These are phyloP conservation scores for Larix sibirica DNA, from an alignment of 83 land plant genomes.

Conservation along the genomic window DNA sequence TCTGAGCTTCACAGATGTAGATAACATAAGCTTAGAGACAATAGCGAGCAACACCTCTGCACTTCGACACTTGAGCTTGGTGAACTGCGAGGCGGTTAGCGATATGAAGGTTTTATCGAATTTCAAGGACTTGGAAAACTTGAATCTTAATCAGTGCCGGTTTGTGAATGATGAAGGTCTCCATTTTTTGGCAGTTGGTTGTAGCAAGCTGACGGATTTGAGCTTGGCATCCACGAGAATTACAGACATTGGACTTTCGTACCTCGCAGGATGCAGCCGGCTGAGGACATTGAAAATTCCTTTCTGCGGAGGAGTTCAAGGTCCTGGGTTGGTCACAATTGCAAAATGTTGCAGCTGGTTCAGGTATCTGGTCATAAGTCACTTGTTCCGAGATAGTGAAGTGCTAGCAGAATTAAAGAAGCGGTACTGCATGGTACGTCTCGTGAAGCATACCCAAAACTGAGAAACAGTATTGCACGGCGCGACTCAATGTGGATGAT, in stretches of 20 bases:
- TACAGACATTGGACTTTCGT: constrained; percentile 35
- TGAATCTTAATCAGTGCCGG: constrained; percentile 37
- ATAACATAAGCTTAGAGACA: constrained; percentile 30
- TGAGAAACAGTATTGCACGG: no score
- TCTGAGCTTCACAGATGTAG: constrained; percentile 46
- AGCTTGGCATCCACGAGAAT: constrained; percentile 43
- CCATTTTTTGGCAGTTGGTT: constrained; percentile 19
- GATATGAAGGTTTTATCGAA: constrained; percentile 24
- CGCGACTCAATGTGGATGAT: no score
- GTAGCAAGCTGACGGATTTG: constrained; percentile 27
- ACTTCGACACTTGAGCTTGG: constrained; percentile 31
- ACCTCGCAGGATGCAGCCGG: constrained; percentile 26
- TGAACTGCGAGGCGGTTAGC: constrained; percentile 33
- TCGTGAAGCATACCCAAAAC: no score
- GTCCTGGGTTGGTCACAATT: constrained; percentile 32
- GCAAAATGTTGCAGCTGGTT: constrained; percentile 32
- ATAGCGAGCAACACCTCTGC: constrained; percentile 11
- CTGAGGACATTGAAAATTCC: constrained; percentile 33
- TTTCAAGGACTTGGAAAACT: constrained; percentile 26
- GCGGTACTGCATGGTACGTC: constrained; percentile 26
- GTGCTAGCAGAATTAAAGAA: constrained; percentile 24
- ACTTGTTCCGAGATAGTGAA: constrained; percentile 26
- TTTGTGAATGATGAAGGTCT: constrained; percentile 53
- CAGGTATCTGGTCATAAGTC: constrained; percentile 33
- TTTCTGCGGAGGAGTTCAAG: constrained; percentile 39